These are phyloP conservation scores for Saturnispora galanensis DNA, from an alignment of 805 yeast species.

Conservation along the genomic window DNA sequence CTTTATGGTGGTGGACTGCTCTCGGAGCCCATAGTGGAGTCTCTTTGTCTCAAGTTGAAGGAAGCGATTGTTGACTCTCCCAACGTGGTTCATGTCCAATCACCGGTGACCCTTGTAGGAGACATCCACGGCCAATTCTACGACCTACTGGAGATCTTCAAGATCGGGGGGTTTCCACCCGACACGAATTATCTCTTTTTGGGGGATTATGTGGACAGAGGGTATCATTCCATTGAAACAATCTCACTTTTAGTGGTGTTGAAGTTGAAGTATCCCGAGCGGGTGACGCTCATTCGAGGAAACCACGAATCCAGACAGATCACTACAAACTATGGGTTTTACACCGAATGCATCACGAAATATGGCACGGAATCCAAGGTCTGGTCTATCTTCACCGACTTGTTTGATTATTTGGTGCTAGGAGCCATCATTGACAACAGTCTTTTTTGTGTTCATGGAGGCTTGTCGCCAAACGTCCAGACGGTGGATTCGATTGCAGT, in stretches of 20 bases:
- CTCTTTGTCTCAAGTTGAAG: slow-evolving; percentile 72
- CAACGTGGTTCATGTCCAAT: slow-evolving; percentile 71
- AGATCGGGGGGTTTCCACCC: slow-evolving; percentile 89
- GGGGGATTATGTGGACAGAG: slow-evolving; percentile 96
- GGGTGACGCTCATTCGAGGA: slow-evolving; percentile 80
- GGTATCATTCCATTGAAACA: slow-evolving; percentile 88
- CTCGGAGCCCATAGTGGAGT: slow-evolving; percentile 61
- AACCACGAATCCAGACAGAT: slow-evolving; percentile 96
- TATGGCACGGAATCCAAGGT: slow-evolving; percentile 66
- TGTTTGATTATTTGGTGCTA: slow-evolving; percentile 83
- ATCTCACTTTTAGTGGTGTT: slow-evolving; percentile 73
- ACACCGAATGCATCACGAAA: slow-evolving; percentile 86
- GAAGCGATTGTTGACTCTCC: slow-evolving; percentile 72
- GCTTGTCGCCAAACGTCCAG: slow-evolving; percentile 90
- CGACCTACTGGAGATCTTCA: slow-evolving; percentile 84
- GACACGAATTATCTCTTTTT: slow-evolving; percentile 86
- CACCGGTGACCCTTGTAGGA: slow-evolving; percentile 94
- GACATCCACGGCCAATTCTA: slow-evolving; percentile 97
- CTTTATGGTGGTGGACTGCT: slow-evolving; percentile 54
- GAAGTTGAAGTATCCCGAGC: slow-evolving; percentile 77
- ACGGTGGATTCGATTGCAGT: slow-evolving; percentile 85
- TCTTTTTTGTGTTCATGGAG: slow-evolving; percentile 95
- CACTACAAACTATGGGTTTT: slow-evolving; percentile 95
- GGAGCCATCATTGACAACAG: slow-evolving; percentile 85
- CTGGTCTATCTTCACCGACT: slow-evolving; percentile 85